Base-by-base conservation (phyloP, 1,139 yeast genomes). In the Candida labiduridarum region DNA sequence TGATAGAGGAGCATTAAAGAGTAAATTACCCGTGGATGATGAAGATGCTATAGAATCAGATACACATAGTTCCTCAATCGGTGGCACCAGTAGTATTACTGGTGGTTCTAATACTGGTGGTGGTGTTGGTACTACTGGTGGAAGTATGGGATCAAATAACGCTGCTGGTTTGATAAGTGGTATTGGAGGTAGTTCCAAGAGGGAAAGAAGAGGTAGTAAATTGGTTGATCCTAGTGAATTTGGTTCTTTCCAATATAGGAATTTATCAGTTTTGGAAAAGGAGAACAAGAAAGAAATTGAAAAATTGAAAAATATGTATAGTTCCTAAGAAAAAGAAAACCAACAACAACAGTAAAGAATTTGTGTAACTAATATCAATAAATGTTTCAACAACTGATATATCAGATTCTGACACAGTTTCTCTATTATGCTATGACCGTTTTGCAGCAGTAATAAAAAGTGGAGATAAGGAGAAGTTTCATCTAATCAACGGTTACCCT, bases 271-370 rank as follows among this genome's bases (percentile, higher is more conserved):
- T 4, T 76, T 95, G 54, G 99, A 94, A 60, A 89, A 88, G 61
- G 98, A 97, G 15, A 95, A 95, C 62, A 90, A 89, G 63, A 98
- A 92, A 67, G 92, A 89, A 14, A 89, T 95, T 52, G 89, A 89
- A 61, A 74, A 96, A 56, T 78, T 95, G 61, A 89, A 90, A 61
- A 38, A 38, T 38, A 22, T 38, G 41, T 38, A 38, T 38, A 38
- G 41, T 22, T 38, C 41, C 5, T 36, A 4, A 19, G 22, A 19
- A 4, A n/a, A n/a, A 35, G 39, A n/a, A 12, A 22, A 22, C 7
- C 25, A 8, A 4, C 29, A 25, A 25, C 29, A 4, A 25, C 29
- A 25, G 10, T 25, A 25, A 25, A 19, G 22, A 19, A 19, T 19
- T 19, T 19, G 22, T 19, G 22, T 19, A 19, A 19, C 4, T 19